Base-by-base conservation (phyloP, 768 basidiomycete species). In the Candolleomyces eurysporus region DNA sequence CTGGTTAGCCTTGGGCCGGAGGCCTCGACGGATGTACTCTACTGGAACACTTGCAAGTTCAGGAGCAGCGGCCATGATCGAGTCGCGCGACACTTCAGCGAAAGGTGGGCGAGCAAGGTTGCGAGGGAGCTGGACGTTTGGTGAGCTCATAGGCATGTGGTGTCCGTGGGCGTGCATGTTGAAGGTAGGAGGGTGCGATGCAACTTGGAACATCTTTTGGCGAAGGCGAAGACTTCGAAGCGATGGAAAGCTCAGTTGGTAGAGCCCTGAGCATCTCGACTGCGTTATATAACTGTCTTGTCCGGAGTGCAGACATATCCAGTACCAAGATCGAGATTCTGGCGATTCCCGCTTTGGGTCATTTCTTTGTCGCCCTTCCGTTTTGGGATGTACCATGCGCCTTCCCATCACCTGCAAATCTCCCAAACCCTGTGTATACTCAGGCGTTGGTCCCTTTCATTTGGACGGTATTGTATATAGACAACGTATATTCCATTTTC, bases 101-200 rank as follows among this genome's bases (percentile, higher is more conserved):
- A 82, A 87, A 2, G 78, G 72, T 5, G 91, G 90, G 11, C 89
- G 83, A 36, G 82, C 76, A 54, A 92, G 85, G 45, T 78, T 84
- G 59, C 90, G 83, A n/a, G 90, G 91, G 22, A 92, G 84, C 66
- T 90, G 87, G 11, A 91, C 79, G 65, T 65, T 70, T 4, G 76
- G 69, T 17, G 66, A 26, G 4, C 72, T 54, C 59, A 3, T 68
- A 60, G 22, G 70, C 45, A 72, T 74, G 32, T 72, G 74, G 57
- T 75, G 75, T 31, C 67, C 65, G 65, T 78, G 78, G 53, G 65
- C 64, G 68, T 75, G 78, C 62, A 71, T 71, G 62, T 70, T 65
- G 66, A 81, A 82, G 52, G 78, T 63, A 42, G 77, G 62, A 32
- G 77, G 75, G 57, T 82, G 79, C 32, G 79, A 70, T 4, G 80